Evolutionary conservation across 78 protist species (phyloP).

Genomic region (Tieghemostelium lacteum): DNA sequence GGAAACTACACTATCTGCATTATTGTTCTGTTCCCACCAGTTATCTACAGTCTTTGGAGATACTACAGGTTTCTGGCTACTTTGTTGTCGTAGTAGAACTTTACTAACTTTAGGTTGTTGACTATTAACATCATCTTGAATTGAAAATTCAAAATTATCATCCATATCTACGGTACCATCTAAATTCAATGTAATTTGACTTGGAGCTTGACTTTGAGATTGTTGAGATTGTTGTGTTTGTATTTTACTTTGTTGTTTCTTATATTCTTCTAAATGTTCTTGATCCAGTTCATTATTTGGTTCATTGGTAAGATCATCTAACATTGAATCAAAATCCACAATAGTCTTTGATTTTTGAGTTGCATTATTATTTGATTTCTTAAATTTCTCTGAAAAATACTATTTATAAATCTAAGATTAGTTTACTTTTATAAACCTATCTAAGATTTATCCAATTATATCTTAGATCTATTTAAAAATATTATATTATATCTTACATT

Average conservation of each 20-base stretch:
- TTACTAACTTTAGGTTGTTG: background rate
- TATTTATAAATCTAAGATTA: too few relatives aligned
- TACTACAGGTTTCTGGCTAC: background rate
- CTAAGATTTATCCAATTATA: too few relatives aligned
- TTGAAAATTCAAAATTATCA: constrained; percentile 21
- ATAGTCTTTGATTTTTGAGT: constrained; percentile 15
- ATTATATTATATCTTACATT: background rate
- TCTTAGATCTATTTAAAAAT: too few relatives aligned
- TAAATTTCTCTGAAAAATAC: too few relatives aligned
- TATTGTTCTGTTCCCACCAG: constrained; percentile 51
- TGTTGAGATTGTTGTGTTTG: background rate
- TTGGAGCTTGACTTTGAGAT: background rate
- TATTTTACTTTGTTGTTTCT: background rate
- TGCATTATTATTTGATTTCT: too few relatives aligned
- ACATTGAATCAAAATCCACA: constrained; percentile 34
- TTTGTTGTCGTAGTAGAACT: background rate
- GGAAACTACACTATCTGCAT: background rate
- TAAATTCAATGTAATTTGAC: background rate
- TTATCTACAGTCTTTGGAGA: constrained; percentile 48
- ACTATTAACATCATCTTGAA: constrained; percentile 13
- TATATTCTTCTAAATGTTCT: constrained; percentile 1
- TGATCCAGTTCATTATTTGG: constrained; percentile 9
- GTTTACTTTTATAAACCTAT: too few relatives aligned
- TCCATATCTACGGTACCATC: background rate
- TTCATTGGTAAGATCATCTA: constrained; percentile 4